phyloP scores from a whole-genome alignment of 2,329 filamentous ascomycete species.

The Cordyceps farinosa region DNA sequence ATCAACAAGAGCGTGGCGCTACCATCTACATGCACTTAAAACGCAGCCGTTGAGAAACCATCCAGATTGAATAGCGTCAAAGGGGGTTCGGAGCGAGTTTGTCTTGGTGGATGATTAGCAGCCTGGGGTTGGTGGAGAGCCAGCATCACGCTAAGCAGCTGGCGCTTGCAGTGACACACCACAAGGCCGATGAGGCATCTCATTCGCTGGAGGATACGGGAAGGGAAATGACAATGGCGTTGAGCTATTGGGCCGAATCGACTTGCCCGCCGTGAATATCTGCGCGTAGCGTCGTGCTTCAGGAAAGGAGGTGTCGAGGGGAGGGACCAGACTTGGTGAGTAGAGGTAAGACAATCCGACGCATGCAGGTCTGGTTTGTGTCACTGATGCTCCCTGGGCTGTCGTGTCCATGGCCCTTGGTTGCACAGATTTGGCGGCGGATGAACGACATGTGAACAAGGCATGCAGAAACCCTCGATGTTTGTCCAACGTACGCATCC shows the following conservation, averaged over 20 bases:
- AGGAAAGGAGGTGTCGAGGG: background rate
- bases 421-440: background rate
- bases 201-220: slow-evolving; percentile 5
- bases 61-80: background rate
- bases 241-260: background rate
- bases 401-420: background rate
- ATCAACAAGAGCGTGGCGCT: too few species aligned
- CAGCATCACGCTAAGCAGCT: slow-evolving; percentile 3
- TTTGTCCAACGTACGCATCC: background rate
- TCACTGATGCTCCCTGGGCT: background rate
- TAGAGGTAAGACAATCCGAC: background rate
- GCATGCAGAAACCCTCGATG: background rate
- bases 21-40: too few species aligned
- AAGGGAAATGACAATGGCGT: background rate
- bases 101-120: background rate
- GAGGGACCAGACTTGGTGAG: background rate
- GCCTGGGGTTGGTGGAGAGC: background rate
- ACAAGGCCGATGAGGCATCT: background rate
- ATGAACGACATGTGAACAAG: background rate
- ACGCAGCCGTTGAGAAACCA: background rate
- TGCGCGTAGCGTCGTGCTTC: background rate
- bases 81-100: background rate
- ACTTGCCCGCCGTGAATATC: background rate
- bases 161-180: slow-evolving; percentile 16
- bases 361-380: background rate